Evolutionary conservation across 2,329 filamentous ascomycete genomes (phyloP), one percentile per base, ranked within the genome.

Genomic region (Claviceps fusiformis): DNA sequence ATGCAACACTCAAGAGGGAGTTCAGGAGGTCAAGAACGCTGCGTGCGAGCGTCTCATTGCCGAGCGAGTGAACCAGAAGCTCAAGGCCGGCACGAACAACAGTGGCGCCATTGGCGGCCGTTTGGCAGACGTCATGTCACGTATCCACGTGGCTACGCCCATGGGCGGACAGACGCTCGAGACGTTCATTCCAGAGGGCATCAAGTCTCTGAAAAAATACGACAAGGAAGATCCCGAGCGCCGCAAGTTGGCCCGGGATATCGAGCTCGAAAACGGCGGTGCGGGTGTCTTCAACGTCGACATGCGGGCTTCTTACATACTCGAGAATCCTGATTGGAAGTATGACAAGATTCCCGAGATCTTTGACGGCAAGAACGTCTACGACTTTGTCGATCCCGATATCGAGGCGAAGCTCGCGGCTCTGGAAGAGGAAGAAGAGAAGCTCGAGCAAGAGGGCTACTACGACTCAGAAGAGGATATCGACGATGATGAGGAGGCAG

Each of bases 141-240:
- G 95, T 67, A 98, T 98, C 56, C 95, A 98, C 74, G 95, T 98
- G 60, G 93, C 93, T n/a, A 83, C 89, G 67, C 95, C 93, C 54
- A 83, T 95, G 72, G 87, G 85, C 59, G 90, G 90, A 59, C 77
- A 86, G 53, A 78, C 80, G 24, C 83, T 86, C 47, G 87, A 95
- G 72, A 81, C 87, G 0, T 95, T 87, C 67, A 92, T 98, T 58
- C 95, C 93, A 5, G 90, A 96, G 55, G 89, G 81, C 7, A 79
- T 86, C 64, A 88, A 89, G 75, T 76, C 78, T 57, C 78, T 83
- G 71, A 87, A 87, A 78, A 96, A 95, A 74, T 95, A 92, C 72
- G 87, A 95, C 75, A 92, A 88, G 74, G 77, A 79, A 37, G 92
- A 97, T 63, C 91, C 92, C n/a, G 82, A 92, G 66, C 81, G 91